A percentile compares a stretch with the other conserved stretches of the same genome.
Conservation (phyloP, 2,329 filamentous ascomycete genomes). For the Alternaria hordeiaustralica region DNA sequence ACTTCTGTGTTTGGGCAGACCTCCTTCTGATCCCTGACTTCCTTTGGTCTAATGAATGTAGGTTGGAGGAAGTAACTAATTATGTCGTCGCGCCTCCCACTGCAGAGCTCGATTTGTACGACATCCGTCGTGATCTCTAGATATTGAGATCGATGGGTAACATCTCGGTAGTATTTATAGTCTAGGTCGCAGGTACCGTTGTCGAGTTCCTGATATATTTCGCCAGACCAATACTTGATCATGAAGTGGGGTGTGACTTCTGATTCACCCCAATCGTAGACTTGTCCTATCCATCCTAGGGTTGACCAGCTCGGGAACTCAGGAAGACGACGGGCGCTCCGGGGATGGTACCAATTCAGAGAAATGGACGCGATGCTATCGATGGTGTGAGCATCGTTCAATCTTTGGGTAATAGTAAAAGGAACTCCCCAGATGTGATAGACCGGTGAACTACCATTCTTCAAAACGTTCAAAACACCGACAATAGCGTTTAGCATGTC, state of each 20-base stretch:
- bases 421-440: not conserved
- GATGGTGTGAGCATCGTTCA: not conserved
- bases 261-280: accelerated
- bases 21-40: not conserved
- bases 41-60: not conserved
- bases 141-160: not conserved
- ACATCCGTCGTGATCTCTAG: not conserved
- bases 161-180: not conserved
- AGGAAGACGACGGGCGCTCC: not conserved
- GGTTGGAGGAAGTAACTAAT: not conserved
- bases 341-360: not conserved
- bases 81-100: accelerated
- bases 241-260: not conserved
- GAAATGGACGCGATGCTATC: not conserved
- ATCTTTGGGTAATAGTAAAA: not conserved
- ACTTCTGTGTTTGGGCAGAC: not conserved
- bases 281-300: not conserved
- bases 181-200: not conserved
- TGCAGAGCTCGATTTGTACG: not conserved
- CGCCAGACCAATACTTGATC: not conserved
- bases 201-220: not conserved
- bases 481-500: not conserved
- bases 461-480: not conserved
- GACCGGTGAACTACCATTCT: not conserved
- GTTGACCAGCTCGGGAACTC: not conserved